These are phyloP conservation scores for Globisporangium iwayamae DNA, from an alignment of 352 stramenopile species.

Conservation along the genomic window DNA sequence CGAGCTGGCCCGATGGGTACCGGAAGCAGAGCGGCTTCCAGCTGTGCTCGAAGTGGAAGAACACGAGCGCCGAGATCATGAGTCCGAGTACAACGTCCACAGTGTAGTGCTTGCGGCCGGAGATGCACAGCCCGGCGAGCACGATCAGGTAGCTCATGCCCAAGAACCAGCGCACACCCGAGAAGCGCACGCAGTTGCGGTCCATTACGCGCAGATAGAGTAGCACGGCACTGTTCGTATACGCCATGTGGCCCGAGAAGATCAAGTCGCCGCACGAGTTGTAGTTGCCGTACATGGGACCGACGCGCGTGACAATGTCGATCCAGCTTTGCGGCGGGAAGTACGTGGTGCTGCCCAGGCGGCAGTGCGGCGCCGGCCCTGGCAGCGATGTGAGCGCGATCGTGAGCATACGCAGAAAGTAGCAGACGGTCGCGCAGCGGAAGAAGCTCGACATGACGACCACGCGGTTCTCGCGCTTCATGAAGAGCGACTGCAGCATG, in stretches of 20 bases:
- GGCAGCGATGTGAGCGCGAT: constrained; percentile 68
- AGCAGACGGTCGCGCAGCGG: constrained; percentile 62
- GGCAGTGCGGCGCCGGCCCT: constrained; percentile 65
- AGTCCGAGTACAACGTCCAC: constrained; percentile 73
- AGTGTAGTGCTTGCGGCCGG: constrained; percentile 73
- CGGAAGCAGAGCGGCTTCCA: constrained; percentile 58
- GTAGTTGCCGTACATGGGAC: constrained; percentile 70
- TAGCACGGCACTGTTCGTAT: constrained; percentile 64
- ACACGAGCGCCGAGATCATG: constrained; percentile 61
- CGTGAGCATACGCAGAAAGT: constrained; percentile 65
- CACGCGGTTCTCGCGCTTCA: constrained; percentile 47
- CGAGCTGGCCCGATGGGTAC: constrained; percentile 18
- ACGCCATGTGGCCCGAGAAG: constrained; percentile 75
- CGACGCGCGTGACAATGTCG: constrained; percentile 70
- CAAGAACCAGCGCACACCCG: constrained; percentile 47
- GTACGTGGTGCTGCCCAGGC: constrained; percentile 43
- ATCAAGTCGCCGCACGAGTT: constrained; percentile 77
- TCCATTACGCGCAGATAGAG: constrained; percentile 63
- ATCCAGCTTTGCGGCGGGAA: constrained; percentile 61
- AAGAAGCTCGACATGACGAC: constrained; percentile 60
- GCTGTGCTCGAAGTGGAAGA: constrained; percentile 78
- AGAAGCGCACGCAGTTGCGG: constrained; percentile 46
- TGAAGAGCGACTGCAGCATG: constrained; percentile 45
- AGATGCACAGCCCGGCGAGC: constrained; percentile 52
- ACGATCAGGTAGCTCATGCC: constrained; percentile 50